Evolutionary conservation across 768 basidiomycete genomes (phyloP).

Genomic region (Phaeotremella skinneri): DNA sequence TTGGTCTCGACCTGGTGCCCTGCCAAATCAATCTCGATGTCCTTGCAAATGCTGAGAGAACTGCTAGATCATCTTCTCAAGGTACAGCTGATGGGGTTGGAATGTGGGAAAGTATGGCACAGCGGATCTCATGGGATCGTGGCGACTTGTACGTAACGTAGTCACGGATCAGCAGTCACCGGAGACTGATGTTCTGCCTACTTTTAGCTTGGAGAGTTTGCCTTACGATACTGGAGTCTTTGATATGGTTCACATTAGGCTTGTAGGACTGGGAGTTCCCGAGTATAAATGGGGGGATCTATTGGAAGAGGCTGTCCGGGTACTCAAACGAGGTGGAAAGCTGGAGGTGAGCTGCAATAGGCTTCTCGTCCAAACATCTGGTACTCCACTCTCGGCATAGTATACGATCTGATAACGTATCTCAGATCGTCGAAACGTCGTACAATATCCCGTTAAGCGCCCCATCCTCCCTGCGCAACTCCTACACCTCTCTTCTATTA

Average conservation of each 20-base stretch:
- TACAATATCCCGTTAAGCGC: conserved; percentile 29
- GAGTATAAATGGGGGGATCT: conserved; percentile 44
- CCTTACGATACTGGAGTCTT: conserved; percentile 50
- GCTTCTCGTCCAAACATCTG: conserved; percentile 15
- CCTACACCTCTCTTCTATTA: conserved; percentile 38
- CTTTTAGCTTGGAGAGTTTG: conserved; percentile 37
- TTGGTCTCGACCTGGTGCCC: conserved; percentile 45
- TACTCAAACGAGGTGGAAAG: conserved; percentile 42
- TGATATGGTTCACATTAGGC: conserved; percentile 48
- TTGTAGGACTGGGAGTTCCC: conserved; percentile 45
- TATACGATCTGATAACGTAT: background rate
- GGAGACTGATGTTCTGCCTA: background rate
- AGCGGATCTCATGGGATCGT: conserved; percentile 42
- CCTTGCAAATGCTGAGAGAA: conserved; percentile 29
- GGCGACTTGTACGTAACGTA: conserved; percentile 43
- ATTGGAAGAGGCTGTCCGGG: conserved; percentile 43
- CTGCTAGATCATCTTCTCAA: conserved; percentile 10
- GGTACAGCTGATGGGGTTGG: conserved; percentile 16
- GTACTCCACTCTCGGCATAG: background rate
- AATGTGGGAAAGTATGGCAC: conserved; percentile 37
- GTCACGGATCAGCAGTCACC: background rate
- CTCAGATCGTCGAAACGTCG: conserved; percentile 33
- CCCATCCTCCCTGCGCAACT: conserved; percentile 26
- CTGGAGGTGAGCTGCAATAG: conserved; percentile 30
- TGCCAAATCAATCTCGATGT: conserved; percentile 38